These are phyloP conservation scores for Galerina sulciceps DNA, from an alignment of 768 basidiomycete genomes.

Conservation along the genomic window DNA sequence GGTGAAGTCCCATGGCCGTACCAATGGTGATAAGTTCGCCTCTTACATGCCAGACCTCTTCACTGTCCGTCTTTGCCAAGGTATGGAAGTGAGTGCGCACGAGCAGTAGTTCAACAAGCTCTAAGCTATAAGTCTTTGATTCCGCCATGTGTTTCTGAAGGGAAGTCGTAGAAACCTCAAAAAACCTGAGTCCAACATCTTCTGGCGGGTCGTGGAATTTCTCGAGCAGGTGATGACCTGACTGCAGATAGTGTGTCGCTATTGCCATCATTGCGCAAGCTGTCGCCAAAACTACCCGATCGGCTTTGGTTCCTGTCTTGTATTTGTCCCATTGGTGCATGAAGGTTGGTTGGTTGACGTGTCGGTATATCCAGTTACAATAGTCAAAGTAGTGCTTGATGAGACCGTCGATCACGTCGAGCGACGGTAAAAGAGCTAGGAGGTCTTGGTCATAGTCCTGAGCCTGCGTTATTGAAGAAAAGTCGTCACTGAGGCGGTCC, in stretches of 20 bases:
- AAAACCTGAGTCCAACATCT: slow-evolving; percentile 68
- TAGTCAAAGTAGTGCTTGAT: slow-evolving; percentile 82
- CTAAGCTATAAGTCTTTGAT: slow-evolving; percentile 63
- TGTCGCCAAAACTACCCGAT: slow-evolving; percentile 72
- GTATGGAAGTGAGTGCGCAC: slow-evolving; percentile 74
- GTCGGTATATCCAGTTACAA: slow-evolving; percentile 87
- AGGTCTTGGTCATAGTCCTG: slow-evolving; percentile 77
- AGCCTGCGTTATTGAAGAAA: slow-evolving; percentile 36
- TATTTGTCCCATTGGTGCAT: slow-evolving; percentile 71
- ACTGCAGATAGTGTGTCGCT: slow-evolving; percentile 72
- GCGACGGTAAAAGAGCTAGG: slow-evolving; percentile 63
- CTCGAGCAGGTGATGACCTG: slow-evolving; percentile 64
- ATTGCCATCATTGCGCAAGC: slow-evolving; percentile 78
- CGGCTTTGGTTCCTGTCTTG: slow-evolving; percentile 66
- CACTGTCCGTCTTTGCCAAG: slow-evolving; percentile 73
- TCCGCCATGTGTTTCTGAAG: slow-evolving; percentile 67
- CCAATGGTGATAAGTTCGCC: slow-evolving; percentile 77
- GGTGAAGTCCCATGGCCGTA: slow-evolving; percentile 84
- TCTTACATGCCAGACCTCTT: slow-evolving; percentile 79
- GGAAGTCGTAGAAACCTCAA: slow-evolving; percentile 68
- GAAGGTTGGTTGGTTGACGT: slow-evolving; percentile 70
- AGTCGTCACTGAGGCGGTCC: slow-evolving; percentile 48
- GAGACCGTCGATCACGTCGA: slow-evolving; percentile 73
- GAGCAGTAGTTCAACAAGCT: slow-evolving; percentile 76
- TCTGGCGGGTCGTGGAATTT: slow-evolving; percentile 55